Evolutionary conservation across 1,284 basidiomycete genomes (phyloP), one percentile per base, ranked within the genome.

Genomic region (Psilocybe mexicana): DNA sequence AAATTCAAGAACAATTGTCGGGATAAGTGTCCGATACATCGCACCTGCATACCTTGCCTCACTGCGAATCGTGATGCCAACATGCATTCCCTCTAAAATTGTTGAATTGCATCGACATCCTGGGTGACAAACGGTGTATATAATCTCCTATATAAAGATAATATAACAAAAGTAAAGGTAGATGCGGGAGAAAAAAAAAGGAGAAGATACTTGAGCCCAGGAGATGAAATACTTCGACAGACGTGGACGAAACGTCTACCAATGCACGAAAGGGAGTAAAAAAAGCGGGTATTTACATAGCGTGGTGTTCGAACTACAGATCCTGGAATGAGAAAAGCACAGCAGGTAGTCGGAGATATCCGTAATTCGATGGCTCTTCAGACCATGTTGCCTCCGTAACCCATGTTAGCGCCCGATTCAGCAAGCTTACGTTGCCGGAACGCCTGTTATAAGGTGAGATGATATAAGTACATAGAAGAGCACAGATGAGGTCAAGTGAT

Each of bases 361-460:
- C 30, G 46, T n/a, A 45, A 26, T 42, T 49, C 54, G 38, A 57
- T 38, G 38, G 52, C 28, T 53, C 24, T 74, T 77, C 74, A 82
- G 77, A 76, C 76, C 80, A 81, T 80, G 25, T 52, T 55, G 58
- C 82, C 84, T 61, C 84, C 83, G 66, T 88, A 90, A 33, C 83
- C 85, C 76, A 85, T 81, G 40, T 67, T 65, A 28, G 77, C 78
- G 49, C 83, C 86, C 57, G 76, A 74, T 72, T 92, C 90, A 25
- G 85, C 86, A 66, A 90, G 79, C 72, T 85, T 87, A 65, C 85
- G 81, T 74, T 85, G 80, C 65, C 90, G 79, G 82, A 92, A 93
- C 58, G 83, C 80, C 89, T 91, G 62, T 25, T 57, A 43, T 43
- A 55, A 46, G 23, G 38, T 51, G 45, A n/a, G 61, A 52, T 63